phyloP scores from a whole-genome alignment of 139 green algal species.

The Chlamydomonas urium region DNA sequence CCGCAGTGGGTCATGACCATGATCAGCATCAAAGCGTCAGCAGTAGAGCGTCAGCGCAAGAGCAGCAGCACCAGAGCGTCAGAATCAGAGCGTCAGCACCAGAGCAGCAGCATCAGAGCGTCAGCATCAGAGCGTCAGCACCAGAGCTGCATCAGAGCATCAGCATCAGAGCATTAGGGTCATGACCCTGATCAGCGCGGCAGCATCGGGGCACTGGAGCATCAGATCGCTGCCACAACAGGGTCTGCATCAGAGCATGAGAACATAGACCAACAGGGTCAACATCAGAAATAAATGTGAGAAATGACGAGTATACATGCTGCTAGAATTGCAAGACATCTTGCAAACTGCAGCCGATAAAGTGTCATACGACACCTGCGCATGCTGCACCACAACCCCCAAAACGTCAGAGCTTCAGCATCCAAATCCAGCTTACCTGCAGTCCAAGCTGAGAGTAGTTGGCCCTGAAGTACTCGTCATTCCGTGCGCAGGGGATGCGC shows the following conservation, averaged over 20 bases:
- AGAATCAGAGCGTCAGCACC: background rate
- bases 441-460: too few species aligned
- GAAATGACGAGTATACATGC: too few species aligned
- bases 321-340: too few species aligned
- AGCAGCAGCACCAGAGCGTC: background rate
- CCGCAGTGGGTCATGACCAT: too few species aligned
- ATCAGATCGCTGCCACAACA: background rate
- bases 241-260: background rate
- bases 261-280: background rate
- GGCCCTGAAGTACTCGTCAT: too few species aligned
- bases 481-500: background rate
- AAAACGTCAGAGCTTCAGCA: too few species aligned
- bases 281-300: too few species aligned
- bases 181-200: conserved; percentile 10
- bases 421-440: too few species aligned
- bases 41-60: background rate
- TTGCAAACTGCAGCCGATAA: too few species aligned
- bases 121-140: background rate
- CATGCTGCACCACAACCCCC: too few species aligned
- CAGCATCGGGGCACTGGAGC: background rate
- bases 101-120: background rate
- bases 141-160: background rate
- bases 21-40: background rate
- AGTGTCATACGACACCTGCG: too few species aligned
- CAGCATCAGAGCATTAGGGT: background rate